Conservation (phyloP, 2,329 filamentous ascomycete species). For the Alternaria atra region DNA sequence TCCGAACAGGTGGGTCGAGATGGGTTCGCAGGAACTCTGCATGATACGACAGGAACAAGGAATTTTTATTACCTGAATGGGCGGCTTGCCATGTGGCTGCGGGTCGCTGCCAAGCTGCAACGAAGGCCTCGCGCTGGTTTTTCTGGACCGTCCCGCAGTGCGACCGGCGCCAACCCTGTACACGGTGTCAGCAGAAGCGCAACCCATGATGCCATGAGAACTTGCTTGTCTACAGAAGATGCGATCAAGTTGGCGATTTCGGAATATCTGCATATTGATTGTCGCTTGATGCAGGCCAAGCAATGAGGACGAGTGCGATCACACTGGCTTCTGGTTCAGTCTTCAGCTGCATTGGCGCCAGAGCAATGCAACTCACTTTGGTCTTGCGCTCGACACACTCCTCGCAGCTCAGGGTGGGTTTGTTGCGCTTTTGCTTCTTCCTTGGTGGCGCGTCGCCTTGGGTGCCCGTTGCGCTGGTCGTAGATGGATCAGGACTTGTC, state of each 20-base stretch:
- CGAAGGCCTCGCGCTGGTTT: conserved; percentile 39
- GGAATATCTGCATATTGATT: conserved; percentile 78
- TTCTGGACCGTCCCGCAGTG: conserved; percentile 36
- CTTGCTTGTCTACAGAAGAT: conserved; percentile 65
- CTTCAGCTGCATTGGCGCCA: neutral
- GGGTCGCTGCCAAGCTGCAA: conserved; percentile 34
- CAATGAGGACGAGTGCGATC: conserved; percentile 72
- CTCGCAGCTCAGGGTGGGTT: conserved; percentile 79
- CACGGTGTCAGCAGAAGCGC: conserved; percentile 32
- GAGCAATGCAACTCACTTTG: conserved; percentile 63
- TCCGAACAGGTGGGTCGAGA: conserved; percentile 19
- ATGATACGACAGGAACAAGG: conserved; percentile 25
- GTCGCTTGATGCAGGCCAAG: conserved; percentile 73
- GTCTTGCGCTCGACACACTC: conserved; percentile 86
- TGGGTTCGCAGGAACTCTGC: conserved; percentile 19
- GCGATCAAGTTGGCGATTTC: conserved; percentile 76
- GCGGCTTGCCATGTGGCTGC: conserved; percentile 33
- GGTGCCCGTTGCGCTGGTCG: conserved; percentile 15
- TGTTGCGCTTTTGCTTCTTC: conserved; percentile 86
- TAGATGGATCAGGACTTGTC: conserved; percentile 30
- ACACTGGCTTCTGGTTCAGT: conserved; percentile 63
- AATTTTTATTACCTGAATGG: conserved; percentile 40
- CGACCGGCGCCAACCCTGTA: conserved; percentile 39
- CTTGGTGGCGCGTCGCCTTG: conserved; percentile 52
- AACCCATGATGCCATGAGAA: neutral